Percentiles rank a stretch among this genome's conserved stretches.
Conservation (phyloP, 1,284 basidiomycete genomes). For the Cutaneotrichosporon sp. region DNA sequence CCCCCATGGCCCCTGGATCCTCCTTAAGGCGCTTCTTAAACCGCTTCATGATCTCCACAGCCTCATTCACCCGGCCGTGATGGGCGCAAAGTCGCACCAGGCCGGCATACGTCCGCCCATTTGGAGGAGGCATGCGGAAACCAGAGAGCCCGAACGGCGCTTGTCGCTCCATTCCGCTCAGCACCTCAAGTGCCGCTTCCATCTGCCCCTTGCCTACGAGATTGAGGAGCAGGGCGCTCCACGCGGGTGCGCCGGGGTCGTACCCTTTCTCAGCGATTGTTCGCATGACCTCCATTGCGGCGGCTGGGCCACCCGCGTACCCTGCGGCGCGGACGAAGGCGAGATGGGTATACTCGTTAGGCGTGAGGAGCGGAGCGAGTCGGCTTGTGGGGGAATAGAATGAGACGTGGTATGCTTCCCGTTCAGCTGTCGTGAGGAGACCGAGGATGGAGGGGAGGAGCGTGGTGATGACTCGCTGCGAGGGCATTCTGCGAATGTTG, state of each 20-base stretch:
- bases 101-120: constrained; percentile 11
- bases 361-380: constrained; percentile 22
- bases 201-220: constrained; percentile 20
- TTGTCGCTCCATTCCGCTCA: constrained; percentile 23
- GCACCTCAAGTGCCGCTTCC: constrained; percentile 19
- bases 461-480: constrained; percentile 24
- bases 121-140: constrained; percentile 6
- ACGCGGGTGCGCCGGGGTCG: constrained; percentile 18
- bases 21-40: background rate
- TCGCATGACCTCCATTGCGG: constrained; percentile 16
- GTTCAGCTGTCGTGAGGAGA: constrained; percentile 10
- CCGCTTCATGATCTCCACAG: background rate
- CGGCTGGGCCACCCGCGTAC: constrained; percentile 14
- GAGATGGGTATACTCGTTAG: constrained; percentile 24
- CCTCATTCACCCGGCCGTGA: background rate
- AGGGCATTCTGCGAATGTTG: constrained; percentile 17
- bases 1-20: too few species aligned
- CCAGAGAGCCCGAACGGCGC: background rate
- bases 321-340: constrained; percentile 26
- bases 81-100: constrained; percentile 6
- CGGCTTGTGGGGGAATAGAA: constrained; percentile 17
- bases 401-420: constrained; percentile 10
- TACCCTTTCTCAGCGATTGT: constrained; percentile 14
- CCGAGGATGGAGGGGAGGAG: constrained; percentile 28
- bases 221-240: constrained; percentile 23